A percentile compares a stretch with the other conserved stretches of the same genome.
Evolutionary conservation across 345 rosid genomes (phyloP).

Genomic region (Hibiscus trionum): DNA sequence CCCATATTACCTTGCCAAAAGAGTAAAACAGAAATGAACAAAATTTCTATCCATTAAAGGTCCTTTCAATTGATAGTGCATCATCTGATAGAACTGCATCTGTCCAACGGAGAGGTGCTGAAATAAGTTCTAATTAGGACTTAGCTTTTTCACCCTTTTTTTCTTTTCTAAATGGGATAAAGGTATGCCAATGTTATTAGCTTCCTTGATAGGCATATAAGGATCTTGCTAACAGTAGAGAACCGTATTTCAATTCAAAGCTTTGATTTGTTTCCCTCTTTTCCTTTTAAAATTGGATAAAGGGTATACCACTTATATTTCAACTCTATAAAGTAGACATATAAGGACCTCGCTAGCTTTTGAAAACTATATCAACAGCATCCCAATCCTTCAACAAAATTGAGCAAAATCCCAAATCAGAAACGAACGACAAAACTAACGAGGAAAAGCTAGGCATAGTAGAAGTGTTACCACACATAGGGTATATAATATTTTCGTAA

Average conservation of each 20-base stretch:
- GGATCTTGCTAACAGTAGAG: constrained; percentile 31
- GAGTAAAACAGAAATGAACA: background rate
- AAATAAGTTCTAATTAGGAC: background rate
- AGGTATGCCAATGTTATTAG: background rate
- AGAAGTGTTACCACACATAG: background rate
- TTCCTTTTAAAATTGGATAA: background rate
- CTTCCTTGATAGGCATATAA: background rate
- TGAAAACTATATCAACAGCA: constrained; percentile 54
- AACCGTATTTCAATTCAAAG: background rate
- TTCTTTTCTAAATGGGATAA: background rate
- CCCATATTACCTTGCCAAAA: background rate
- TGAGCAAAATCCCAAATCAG: background rate
- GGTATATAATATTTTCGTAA: background rate
- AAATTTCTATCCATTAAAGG: background rate
- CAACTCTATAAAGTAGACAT: background rate
- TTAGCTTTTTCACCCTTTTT: background rate
- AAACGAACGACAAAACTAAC: background rate
- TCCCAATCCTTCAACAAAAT: background rate
- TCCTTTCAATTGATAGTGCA: background rate
- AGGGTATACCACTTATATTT: background rate
- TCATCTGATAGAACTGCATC: background rate
- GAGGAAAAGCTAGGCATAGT: background rate
- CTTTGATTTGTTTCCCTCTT: background rate
- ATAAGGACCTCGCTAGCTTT: constrained; percentile 46
- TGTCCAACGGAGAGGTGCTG: background rate